Percentiles rank a stretch among this genome's conserved stretches.
These are phyloP conservation scores for Cubamyces lactineus DNA, from an alignment of 768 basidiomycete genomes.

Conservation along the genomic window DNA sequence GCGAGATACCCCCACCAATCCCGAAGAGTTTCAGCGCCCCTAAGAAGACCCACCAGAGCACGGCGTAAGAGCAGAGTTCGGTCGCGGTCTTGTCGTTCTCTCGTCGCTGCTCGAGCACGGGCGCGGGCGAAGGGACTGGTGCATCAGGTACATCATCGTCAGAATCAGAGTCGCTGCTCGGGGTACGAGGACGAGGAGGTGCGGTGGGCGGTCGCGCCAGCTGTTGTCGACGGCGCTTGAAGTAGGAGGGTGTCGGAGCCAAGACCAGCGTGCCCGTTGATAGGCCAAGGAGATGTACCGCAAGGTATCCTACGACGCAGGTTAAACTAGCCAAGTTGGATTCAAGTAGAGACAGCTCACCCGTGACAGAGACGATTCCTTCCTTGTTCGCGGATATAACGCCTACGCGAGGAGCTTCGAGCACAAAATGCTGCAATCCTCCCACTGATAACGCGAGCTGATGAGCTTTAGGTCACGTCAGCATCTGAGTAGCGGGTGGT, in stretches of 20 bases:
- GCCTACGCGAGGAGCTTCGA: slow-evolving; percentile 62
- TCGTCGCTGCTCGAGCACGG: slow-evolving; percentile 40
- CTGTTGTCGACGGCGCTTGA: slow-evolving; percentile 54
- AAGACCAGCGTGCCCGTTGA: slow-evolving; percentile 80
- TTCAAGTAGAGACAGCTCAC: slow-evolving; percentile 47
- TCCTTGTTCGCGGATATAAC: slow-evolving; percentile 88
- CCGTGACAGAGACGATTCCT: slow-evolving; percentile 79
- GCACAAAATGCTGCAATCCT: slow-evolving; percentile 63
- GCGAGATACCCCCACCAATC: slow-evolving; percentile 51
- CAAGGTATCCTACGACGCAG: slow-evolving; percentile 69
- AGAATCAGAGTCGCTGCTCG: slow-evolving; percentile 28
- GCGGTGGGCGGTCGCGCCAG: slow-evolving; percentile 12
- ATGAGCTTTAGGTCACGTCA: slow-evolving; percentile 55
- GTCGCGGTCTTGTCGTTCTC: slow-evolving; percentile 75
- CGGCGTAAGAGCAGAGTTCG: slow-evolving; percentile 75
- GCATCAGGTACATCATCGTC: slow-evolving; percentile 12
- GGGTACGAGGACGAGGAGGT: slow-evolving; percentile 4
- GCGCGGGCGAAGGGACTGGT: not conserved
- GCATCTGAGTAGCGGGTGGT: not conserved
- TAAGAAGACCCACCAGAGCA: slow-evolving; percentile 77
- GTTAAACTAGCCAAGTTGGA: not conserved
- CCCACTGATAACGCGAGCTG: slow-evolving; percentile 62
- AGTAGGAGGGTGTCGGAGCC: slow-evolving; percentile 76
- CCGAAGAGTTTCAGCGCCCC: slow-evolving; percentile 39
- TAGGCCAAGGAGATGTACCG: slow-evolving; percentile 86